phyloP scores from a whole-genome alignment of 225 moss, liverwort and hornwort species.

The Bryoerythrophyllum caledonicum region DNA sequence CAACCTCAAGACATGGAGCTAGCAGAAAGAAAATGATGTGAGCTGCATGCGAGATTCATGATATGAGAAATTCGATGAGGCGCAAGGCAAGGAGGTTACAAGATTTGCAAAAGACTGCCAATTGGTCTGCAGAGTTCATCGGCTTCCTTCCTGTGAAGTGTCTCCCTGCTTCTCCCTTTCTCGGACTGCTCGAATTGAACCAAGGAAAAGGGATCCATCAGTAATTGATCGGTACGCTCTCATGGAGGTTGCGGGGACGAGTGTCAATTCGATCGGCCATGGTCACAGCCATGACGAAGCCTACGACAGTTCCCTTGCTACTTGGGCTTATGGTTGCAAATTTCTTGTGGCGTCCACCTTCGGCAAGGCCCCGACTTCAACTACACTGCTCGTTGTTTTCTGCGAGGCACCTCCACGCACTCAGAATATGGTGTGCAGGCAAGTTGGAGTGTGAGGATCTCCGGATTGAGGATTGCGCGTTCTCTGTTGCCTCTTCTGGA shows the following conservation, averaged over 20 bases:
- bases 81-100: constrained; percentile 22
- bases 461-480: too few relatives aligned
- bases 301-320: too few relatives aligned
- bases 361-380: constrained; percentile 15
- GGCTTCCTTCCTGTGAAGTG: constrained; percentile 3
- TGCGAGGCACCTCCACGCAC: too few relatives aligned
- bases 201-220: too few relatives aligned
- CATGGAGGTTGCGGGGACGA: constrained; percentile 15
- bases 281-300: constrained; percentile 17
- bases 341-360: constrained; percentile 7
- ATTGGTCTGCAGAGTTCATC: constrained; percentile 30
- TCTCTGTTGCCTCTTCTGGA: too few relatives aligned
- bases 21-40: neutral
- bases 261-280: neutral
- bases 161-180: constrained; percentile 20
- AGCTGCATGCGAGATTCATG: neutral
- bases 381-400: neutral
- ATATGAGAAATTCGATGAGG: constrained; percentile 21
- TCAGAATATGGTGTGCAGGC: constrained; percentile 39
- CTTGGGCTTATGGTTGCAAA: constrained; percentile 24
- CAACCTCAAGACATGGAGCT: too few relatives aligned
- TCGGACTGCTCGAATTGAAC: too few relatives aligned
- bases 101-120: constrained; percentile 21
- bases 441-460: too few relatives aligned
- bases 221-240: too few relatives aligned